A percentile compares a stretch with the other conserved stretches of the same genome.
Conservation (phyloP, 306 rosid genomes). For the Mimosa pudica region DNA sequence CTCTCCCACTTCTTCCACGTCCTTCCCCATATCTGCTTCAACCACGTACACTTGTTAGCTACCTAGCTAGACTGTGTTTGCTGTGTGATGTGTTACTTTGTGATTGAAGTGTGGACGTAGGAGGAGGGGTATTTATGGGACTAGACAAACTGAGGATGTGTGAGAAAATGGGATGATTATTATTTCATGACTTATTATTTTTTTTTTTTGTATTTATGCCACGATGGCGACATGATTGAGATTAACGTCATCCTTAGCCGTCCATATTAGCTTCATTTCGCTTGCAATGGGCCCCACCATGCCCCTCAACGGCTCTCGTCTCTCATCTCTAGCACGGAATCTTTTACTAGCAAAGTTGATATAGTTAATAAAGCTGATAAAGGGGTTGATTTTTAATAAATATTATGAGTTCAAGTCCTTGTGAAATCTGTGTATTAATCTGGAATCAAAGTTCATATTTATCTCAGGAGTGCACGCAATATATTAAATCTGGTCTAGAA, state of each 20-base stretch:
- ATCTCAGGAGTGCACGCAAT: too few species aligned
- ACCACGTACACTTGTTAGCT: neutral
- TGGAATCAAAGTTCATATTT: too few species aligned
- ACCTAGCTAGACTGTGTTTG: neutral
- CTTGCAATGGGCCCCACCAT: slow-evolving; percentile 60
- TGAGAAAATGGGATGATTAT: neutral
- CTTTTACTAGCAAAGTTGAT: too few species aligned
- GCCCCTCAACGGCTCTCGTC: slow-evolving; percentile 45
- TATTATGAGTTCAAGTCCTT: too few species aligned
- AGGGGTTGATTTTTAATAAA: too few species aligned
- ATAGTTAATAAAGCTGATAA: too few species aligned
- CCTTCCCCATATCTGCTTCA: slow-evolving; percentile 55
- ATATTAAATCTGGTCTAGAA: too few species aligned
- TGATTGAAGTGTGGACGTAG: neutral
- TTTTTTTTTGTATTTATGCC: neutral
- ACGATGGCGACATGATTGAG: neutral
- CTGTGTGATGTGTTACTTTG: neutral
- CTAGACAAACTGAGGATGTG: slow-evolving; percentile 7
- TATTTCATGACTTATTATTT: slow-evolving; percentile 17
- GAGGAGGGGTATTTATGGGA: slow-evolving; percentile 58
- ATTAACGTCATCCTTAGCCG: slow-evolving; percentile 46
- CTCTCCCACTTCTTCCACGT: slow-evolving; percentile 72
- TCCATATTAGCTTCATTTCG: slow-evolving; percentile 62
- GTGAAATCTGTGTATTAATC: too few species aligned
- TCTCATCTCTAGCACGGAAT: neutral